Conservation (phyloP, 192 early-diverging fungal genomes). For the Lunasporangiospora selenospora region DNA sequence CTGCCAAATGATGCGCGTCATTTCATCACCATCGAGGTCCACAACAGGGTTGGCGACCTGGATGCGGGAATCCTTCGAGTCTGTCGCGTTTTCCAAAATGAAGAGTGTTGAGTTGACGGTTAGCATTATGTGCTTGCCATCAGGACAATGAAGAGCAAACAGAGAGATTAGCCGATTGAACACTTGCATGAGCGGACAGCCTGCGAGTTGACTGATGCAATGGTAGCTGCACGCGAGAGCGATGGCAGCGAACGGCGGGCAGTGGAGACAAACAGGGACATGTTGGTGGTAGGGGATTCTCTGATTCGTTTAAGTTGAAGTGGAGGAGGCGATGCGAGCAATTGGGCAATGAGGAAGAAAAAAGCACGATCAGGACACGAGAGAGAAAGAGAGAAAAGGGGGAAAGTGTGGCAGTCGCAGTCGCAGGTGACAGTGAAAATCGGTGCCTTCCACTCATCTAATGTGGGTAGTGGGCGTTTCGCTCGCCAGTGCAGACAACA, state of each 20-base stretch:
- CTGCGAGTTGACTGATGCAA: conserved; percentile 32
- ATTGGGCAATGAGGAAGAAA: not conserved
- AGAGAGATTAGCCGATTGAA: too few species aligned
- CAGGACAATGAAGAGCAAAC: not conserved
- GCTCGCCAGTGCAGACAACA: too few species aligned
- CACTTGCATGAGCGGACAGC: conserved; percentile 42
- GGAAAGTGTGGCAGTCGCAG: too few species aligned
- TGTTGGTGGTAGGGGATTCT: not conserved
- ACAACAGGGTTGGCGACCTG: conserved; percentile 93
- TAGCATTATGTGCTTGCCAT: not conserved
- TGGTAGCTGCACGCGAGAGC: conserved; percentile 27
- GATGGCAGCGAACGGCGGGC: conserved; percentile 34
- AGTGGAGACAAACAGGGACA: conserved; percentile 39
- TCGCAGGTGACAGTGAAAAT: too few species aligned
- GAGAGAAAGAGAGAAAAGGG: conserved; percentile 3
- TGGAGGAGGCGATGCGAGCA: too few species aligned
- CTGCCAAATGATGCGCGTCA: conserved; percentile 97
- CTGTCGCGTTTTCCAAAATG: not conserved
- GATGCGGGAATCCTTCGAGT: conserved; percentile 65
- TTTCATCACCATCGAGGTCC: conserved; percentile 97
- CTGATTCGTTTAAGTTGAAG: not conserved
- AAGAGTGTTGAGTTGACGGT: not conserved
- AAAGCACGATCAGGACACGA: not conserved
- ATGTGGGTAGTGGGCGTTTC: too few species aligned
- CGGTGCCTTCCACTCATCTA: too few species aligned